Evolutionary conservation across 257 asterid genomes (phyloP).

Genomic region (Solanum lignicaule): DNA sequence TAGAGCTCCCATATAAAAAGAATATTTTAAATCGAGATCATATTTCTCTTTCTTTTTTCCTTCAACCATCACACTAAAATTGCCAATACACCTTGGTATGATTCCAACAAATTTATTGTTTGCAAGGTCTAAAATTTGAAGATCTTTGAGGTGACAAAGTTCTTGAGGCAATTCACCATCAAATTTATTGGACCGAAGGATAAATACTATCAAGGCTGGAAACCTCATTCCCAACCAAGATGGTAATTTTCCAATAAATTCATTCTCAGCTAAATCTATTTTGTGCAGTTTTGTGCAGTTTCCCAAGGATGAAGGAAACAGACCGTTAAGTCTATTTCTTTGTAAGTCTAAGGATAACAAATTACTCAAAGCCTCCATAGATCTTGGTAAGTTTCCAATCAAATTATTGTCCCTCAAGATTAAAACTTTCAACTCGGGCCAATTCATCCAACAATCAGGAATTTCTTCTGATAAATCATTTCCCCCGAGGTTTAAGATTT

Average conservation of each 20-base stretch:
- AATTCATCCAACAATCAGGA: constrained; percentile 20
- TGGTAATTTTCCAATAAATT: constrained; percentile 15
- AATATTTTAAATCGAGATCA: not conserved
- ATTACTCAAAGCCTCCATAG: constrained; percentile 1
- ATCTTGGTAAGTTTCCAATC: constrained; percentile 13
- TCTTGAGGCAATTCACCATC: constrained; percentile 6
- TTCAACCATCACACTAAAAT: constrained; percentile 21
- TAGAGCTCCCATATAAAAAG: not conserved
- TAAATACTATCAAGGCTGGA: not conserved
- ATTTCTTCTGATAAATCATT: constrained; percentile 9
- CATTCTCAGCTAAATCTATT: not conserved
- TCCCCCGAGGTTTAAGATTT: constrained; percentile 7
- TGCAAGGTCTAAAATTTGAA: constrained; percentile 25
- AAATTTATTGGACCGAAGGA: constrained; percentile 12
- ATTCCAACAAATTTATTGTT: not conserved
- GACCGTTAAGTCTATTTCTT: constrained; percentile 5
- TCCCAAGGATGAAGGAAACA: constrained; percentile 2
- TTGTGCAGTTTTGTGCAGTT: not conserved
- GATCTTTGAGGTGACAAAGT: constrained; percentile 6
- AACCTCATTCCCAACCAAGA: constrained; percentile 12
- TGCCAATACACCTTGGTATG: constrained; percentile 14
- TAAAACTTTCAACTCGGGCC: not conserved
- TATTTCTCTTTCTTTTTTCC: not conserved
- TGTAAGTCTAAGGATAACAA: constrained; percentile 4
- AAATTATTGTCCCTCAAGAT: constrained; percentile 12